phyloP scores from a whole-genome alignment of 2,329 filamentous ascomycete genomes.

The Metarhizium anisopliae region DNA sequence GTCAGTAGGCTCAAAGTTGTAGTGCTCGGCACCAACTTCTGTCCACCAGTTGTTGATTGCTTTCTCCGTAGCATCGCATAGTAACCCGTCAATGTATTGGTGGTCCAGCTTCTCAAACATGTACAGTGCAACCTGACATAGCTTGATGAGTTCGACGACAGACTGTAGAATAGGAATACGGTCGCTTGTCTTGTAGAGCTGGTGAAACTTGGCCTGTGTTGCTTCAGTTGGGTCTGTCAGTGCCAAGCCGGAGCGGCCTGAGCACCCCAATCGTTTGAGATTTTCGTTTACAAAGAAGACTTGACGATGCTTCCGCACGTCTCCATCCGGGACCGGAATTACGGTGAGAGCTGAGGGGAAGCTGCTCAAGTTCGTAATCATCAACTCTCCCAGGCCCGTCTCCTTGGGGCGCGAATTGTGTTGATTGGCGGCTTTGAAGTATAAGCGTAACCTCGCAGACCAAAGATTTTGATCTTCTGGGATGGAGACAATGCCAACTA shows the following conservation, averaged over 20 bases:
- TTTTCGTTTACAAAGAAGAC: conserved; percentile 92
- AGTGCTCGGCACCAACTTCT: conserved; percentile 83
- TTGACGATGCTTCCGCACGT: conserved; percentile 69
- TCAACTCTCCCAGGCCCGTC: conserved; percentile 72
- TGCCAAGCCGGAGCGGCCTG: conserved; percentile 78
- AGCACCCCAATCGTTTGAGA: conserved; percentile 84
- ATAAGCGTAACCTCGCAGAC: conserved; percentile 70
- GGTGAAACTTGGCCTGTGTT: conserved; percentile 83
- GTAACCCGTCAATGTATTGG: conserved; percentile 81
- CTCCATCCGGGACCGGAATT: conserved; percentile 81
- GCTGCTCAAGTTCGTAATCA: conserved; percentile 88
- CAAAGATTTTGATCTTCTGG: conserved; percentile 71
- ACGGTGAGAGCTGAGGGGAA: conserved; percentile 90
- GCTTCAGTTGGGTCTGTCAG: conserved; percentile 69
- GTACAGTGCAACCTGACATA: conserved; percentile 82
- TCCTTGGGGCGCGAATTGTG: conserved; percentile 79
- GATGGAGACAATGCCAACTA: conserved; percentile 72
- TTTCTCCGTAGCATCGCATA: conserved; percentile 88
- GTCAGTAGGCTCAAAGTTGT: conserved; percentile 86
- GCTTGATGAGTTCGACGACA: conserved; percentile 79
- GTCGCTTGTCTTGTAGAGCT: conserved; percentile 81
- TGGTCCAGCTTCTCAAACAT: conserved; percentile 81
- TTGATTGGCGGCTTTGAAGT: conserved; percentile 78
- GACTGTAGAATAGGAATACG: conserved; percentile 68
- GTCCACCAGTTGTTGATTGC: conserved; percentile 95